Conservation (phyloP, 2,329 filamentous ascomycete species). For the Ophiostoma fasciatum region DNA sequence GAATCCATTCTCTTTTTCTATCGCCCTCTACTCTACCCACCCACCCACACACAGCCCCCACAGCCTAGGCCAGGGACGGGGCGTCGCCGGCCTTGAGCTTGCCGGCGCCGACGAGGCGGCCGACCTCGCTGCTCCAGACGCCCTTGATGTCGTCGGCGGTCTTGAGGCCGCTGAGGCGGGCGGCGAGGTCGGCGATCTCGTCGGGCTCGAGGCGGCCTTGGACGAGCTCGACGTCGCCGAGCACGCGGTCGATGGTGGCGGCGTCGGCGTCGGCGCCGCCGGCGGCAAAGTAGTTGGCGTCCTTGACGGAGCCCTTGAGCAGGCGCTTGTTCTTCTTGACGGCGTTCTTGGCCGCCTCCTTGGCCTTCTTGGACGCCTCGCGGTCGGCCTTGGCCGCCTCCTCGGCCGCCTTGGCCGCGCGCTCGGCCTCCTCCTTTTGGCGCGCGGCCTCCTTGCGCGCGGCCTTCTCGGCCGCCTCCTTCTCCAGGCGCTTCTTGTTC, state of each 20-base stretch:
- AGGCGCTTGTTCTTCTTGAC: conserved; percentile 99
- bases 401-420: conserved; percentile 69
- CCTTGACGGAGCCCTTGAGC: conserved; percentile 84
- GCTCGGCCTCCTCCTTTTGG: conserved; percentile 71
- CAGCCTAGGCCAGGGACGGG: conserved; percentile 48
- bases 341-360: conserved; percentile 96
- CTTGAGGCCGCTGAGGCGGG: conserved; percentile 66
- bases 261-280: conserved; percentile 55
- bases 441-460: conserved; percentile 71
- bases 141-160: conserved; percentile 73
- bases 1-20: no score
- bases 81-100: conserved; percentile 76
- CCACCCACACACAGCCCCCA: no score
- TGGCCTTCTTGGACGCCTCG: conserved; percentile 83
- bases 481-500: conserved; percentile 86
- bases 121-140: conserved; percentile 64
- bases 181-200: conserved; percentile 71
- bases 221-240: conserved; percentile 74
- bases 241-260: conserved; percentile 63
- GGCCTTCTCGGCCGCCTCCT: conserved; percentile 82
- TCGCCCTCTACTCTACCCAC: no score
- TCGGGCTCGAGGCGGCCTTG: conserved; percentile 82
- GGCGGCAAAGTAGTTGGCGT: conserved; percentile 90
- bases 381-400: conserved; percentile 72
- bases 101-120: conserved; percentile 63